These are phyloP conservation scores for Trifolium fragiferum DNA, from an alignment of 306 rosid species.

Conservation along the genomic window DNA sequence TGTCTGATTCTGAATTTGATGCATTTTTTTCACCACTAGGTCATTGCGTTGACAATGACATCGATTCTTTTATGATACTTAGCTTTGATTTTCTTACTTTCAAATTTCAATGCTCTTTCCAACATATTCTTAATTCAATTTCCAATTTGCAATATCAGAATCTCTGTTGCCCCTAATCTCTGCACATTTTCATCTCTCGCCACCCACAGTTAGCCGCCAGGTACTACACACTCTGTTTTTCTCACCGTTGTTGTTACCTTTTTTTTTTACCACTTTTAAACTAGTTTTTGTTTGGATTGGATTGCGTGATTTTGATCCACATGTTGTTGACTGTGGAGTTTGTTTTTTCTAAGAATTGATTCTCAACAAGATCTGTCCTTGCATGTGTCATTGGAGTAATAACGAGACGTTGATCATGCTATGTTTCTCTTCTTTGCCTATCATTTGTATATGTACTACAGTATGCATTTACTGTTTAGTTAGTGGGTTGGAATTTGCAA, in stretches of 20 bases:
- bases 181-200: too few species aligned
- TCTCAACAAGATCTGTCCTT: not conserved
- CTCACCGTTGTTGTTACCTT: not conserved
- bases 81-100: not conserved
- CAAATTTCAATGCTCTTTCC: not conserved
- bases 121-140: not conserved
- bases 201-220: not conserved
- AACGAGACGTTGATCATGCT: not conserved
- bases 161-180: too few species aligned
- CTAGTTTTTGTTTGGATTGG: not conserved
- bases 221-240: not conserved
- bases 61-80: conserved; percentile 4
- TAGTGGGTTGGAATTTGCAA: not conserved
- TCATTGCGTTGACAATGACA: not conserved
- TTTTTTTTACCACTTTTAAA: not conserved
- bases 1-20: not conserved
- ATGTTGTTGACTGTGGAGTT: not conserved
- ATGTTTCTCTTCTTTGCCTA: not conserved
- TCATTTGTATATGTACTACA: not conserved
- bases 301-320: not conserved
- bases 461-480: not conserved
- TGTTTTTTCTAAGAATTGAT: not conserved
- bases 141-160: not conserved
- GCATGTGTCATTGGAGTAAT: not conserved
- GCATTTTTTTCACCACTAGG: not conserved